Percentiles rank a stretch among this genome's conserved stretches.
phyloP scores from a whole-genome alignment of 1,139 yeast genomes.

The Protomyces inouyei region DNA sequence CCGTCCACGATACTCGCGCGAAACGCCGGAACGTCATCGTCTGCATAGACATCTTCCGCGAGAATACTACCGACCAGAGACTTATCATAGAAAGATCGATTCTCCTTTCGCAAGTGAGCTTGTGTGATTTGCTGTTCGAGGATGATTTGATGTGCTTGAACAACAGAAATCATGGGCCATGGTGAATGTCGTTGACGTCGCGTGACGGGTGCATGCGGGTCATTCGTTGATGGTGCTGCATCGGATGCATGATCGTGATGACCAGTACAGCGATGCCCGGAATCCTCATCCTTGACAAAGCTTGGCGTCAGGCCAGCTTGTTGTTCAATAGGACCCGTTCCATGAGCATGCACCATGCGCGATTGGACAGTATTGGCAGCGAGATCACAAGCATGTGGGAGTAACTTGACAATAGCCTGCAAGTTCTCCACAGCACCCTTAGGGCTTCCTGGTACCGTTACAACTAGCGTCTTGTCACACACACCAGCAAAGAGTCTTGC shows the following conservation, averaged over 20 bases:
- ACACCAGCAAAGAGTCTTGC: conserved; percentile 50
- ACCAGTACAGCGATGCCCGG: conserved; percentile 32
- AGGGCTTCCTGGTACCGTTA: conserved; percentile 51
- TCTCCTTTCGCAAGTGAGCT: not conserved
- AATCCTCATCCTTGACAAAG: conserved; percentile 25
- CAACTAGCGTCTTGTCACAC: conserved; percentile 38
- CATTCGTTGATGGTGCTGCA: conserved; percentile 37
- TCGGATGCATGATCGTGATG: conserved; percentile 31
- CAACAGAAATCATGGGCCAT: conserved; percentile 46
- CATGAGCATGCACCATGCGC: conserved; percentile 41
- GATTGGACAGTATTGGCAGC: conserved; percentile 38
- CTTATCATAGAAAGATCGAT: not conserved
- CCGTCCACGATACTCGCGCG: conserved; percentile 53
- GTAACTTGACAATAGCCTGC: conserved; percentile 40
- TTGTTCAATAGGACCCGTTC: conserved; percentile 34
- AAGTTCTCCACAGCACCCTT: conserved; percentile 47
- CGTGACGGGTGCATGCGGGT: conserved; percentile 42
- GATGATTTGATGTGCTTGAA: conserved; percentile 41
- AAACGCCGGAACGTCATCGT: conserved; percentile 45
- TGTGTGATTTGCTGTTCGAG: conserved; percentile 9
- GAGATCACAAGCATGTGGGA: conserved; percentile 46
- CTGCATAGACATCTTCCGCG: conserved; percentile 44
- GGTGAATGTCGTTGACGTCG: conserved; percentile 47
- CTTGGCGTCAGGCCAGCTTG: conserved; percentile 25
- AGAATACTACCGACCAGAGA: conserved; percentile 36